Evolutionary conservation across 495 filamentous ascomycete species (phyloP), one percentile per base, ranked within the genome.

Genomic region (Entonaema liquescens): DNA sequence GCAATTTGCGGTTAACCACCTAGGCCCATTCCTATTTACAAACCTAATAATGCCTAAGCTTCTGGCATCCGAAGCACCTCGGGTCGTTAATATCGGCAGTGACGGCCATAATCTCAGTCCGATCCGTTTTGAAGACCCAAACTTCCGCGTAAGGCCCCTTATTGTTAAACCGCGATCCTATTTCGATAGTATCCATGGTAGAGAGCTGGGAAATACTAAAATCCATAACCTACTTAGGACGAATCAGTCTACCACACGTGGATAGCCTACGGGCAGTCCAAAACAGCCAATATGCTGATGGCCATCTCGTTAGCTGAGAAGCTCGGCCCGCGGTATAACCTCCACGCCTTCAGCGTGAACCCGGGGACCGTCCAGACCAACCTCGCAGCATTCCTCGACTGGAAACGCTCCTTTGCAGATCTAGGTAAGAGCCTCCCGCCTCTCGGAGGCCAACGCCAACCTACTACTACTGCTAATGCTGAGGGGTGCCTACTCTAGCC

Each of bases 1-100:
- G 0, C 81, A 86, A 59, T 82, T 87, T 52, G 81, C 74, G 9
- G 79, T 77, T 8, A 85, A 86, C 68, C 80, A 87, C 62, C 76
- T 86, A 0, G 77, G 67, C 1, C 84, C 86, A 50, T 87, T 84
- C 76, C 77, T 85, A 17, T 78, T 87, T 35, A 85, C 85, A 72
- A 64, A 82, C n/a, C 81, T 82, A 1, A 77, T 87, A 35, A 79
- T 81, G 67, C 66, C 71, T 17, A 71, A 78, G 47, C 69, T 86
- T 13, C 77, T 85, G 13, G 63, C 75, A 8, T 78, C 76, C 12
- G 70, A 76, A 0, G 67, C 61, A 1, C 71, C 64, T 21, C 69
- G 81, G 9, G 68, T 81, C 19, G 70, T 82, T 23, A 71, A 62
- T 21, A 57, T 82, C 13, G 68, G 69, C 17, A 74, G 67, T 42